Evolutionary conservation across 2,329 filamentous ascomycete species (phyloP).

Genomic region (Venturia asperata): DNA sequence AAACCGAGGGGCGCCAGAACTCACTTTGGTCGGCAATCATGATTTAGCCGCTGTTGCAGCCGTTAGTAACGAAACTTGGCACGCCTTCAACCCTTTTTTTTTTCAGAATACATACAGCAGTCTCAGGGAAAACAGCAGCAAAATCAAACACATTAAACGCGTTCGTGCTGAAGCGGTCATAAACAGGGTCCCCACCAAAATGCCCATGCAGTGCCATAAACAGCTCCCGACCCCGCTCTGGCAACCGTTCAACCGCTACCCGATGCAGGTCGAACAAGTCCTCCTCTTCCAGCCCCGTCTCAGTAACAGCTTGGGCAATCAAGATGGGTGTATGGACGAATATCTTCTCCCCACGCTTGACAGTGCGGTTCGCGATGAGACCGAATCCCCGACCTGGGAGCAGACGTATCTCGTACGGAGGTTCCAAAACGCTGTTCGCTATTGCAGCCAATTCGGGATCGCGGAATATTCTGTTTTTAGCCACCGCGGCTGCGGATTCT

Average conservation of each 20-base stretch:
- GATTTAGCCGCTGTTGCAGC: constrained; percentile 31
- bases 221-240: background rate
- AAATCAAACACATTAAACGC: constrained; percentile 14
- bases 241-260: constrained; percentile 16
- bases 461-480: background rate
- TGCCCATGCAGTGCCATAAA: constrained; percentile 19
- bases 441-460: background rate
- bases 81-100: background rate
- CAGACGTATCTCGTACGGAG: constrained; percentile 3
- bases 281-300: background rate
- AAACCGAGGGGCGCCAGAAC: background rate
- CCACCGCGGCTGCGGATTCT: background rate
- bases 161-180: constrained; percentile 20
- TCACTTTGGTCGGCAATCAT: constrained; percentile 38
- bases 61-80: background rate
- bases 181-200: constrained; percentile 16
- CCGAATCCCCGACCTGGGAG: constrained; percentile 20
- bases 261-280: background rate
- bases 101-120: constrained; percentile 3
- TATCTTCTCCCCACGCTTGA: constrained; percentile 18
- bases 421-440: constrained; percentile 12
- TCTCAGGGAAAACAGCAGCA: constrained; percentile 18
- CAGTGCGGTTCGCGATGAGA: constrained; percentile 13
- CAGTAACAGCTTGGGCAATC: constrained; percentile 11
- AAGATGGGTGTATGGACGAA: constrained; percentile 18